Conservation (phyloP, 1,139 yeast genomes). For the Diutina sp. region DNA sequence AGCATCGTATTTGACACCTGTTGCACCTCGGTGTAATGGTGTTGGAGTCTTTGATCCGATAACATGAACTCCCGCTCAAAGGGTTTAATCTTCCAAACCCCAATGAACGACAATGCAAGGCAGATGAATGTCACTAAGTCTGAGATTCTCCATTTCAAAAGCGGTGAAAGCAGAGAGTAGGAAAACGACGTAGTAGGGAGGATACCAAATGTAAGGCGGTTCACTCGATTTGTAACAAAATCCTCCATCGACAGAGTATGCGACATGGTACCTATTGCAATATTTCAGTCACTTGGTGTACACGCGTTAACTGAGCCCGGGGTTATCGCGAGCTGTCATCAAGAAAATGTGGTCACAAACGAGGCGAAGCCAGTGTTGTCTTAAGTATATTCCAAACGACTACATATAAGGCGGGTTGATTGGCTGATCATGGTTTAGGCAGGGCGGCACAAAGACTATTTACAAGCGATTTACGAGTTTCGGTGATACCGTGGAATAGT, state of each 20-base stretch:
- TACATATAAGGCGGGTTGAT: no score
- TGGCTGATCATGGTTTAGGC: not conserved
- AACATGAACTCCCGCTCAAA: constrained; percentile 56
- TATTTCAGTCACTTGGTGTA: not conserved
- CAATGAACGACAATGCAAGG: constrained; percentile 27
- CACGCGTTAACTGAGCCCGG: not conserved
- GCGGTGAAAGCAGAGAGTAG: not conserved
- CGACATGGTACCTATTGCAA: not conserved
- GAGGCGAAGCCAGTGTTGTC: not conserved
- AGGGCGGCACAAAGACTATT: not conserved
- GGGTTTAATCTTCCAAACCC: constrained; percentile 40
- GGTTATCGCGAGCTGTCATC: not conserved
- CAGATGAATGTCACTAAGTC: constrained; percentile 36
- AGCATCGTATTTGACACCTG: constrained; percentile 23
- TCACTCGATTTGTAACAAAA: constrained; percentile 10
- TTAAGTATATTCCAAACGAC: no score
- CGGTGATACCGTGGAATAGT: not conserved
- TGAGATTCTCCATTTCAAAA: constrained; percentile 43
- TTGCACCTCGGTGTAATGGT: constrained; percentile 33
- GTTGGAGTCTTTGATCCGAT: constrained; percentile 26
- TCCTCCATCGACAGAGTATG: not conserved
- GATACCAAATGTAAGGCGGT: constrained; percentile 42
- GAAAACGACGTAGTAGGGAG: constrained; percentile 4
- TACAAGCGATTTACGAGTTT: not conserved
- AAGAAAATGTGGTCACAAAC: not conserved